Percentiles rank a stretch among this genome's conserved stretches.
phyloP scores from a whole-genome alignment of 352 stramenopile species.

The Globisporangium cederbergense region DNA sequence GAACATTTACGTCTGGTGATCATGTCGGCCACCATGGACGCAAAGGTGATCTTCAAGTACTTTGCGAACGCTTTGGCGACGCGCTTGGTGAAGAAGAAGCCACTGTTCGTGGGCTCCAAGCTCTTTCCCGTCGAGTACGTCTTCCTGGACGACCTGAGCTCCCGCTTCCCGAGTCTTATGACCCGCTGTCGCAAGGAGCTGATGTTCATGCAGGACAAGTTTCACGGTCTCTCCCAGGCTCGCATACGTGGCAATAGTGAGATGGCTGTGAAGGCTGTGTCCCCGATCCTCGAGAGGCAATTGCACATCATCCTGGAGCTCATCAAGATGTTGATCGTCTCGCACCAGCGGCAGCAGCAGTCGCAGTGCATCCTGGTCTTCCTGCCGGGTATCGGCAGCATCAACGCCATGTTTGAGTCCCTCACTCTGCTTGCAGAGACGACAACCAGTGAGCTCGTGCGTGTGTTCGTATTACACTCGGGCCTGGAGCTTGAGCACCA shows the following conservation, averaged over 20 bases:
- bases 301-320: slow-evolving; percentile 55
- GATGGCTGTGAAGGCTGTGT: slow-evolving; percentile 44
- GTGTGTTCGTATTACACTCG: slow-evolving; percentile 67
- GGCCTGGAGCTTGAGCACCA: slow-evolving; percentile 74
- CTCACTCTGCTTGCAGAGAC: slow-evolving; percentile 37
- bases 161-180: slow-evolving; percentile 40
- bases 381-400: slow-evolving; percentile 92
- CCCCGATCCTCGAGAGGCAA: slow-evolving; percentile 63
- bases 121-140: slow-evolving; percentile 68
- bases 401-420: slow-evolving; percentile 84
- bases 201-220: slow-evolving; percentile 36
- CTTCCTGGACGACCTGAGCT: slow-evolving; percentile 46
- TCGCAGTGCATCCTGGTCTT: slow-evolving; percentile 94
- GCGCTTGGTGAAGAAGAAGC: slow-evolving; percentile 47
- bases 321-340: slow-evolving; percentile 49
- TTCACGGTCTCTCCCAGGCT: slow-evolving; percentile 26
- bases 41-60: slow-evolving; percentile 89
- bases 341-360: slow-evolving; percentile 26
- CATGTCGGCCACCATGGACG: slow-evolving; percentile 96
- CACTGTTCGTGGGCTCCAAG: slow-evolving; percentile 82
- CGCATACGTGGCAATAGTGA: slow-evolving; percentile 40
- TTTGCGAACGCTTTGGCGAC: slow-evolving; percentile 59
- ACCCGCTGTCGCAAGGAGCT: slow-evolving; percentile 40
- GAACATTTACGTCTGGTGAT: slow-evolving; percentile 89
- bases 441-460: slow-evolving; percentile 24